phyloP scores from a whole-genome alignment of 495 filamentous ascomycete species.

The Usnea hakonensis region DNA sequence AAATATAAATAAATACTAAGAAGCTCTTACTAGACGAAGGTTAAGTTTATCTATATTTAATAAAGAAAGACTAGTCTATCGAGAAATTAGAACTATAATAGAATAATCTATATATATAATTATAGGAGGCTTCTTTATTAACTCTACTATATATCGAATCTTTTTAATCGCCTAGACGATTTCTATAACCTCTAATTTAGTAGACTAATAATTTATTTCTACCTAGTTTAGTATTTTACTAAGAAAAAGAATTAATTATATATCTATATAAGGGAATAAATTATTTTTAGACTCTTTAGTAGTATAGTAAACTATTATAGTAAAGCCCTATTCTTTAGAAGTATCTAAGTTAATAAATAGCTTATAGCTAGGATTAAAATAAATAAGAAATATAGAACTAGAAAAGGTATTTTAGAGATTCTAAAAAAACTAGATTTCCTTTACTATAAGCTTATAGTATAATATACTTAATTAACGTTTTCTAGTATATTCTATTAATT shows the following conservation, averaged over 20 bases:
- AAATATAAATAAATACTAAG: too few relatives aligned
- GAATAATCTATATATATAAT: background rate
- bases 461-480: background rate
- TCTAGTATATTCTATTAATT: background rate
- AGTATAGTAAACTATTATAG: background rate
- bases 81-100: background rate
- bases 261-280: background rate
- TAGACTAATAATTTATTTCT: background rate
- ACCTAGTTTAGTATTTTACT: background rate
- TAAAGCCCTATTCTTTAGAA: slow-evolving; percentile 5
- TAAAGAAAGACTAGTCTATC: too few relatives aligned
- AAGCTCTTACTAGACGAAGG: too few relatives aligned
- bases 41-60: too few relatives aligned
- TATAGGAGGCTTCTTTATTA: background rate
- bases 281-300: background rate
- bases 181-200: too few relatives aligned
- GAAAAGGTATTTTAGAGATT: too few relatives aligned
- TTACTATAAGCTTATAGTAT: background rate
- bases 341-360: slow-evolving; percentile 6
- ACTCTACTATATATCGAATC: background rate
- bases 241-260: background rate
- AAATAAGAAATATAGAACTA: background rate
- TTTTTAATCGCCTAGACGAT: background rate
- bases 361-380: background rate
- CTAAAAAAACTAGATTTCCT: background rate